These are phyloP conservation scores for Debaryomyces nepalensis DNA, from an alignment of 1,139 yeast genomes.

Conservation along the genomic window DNA sequence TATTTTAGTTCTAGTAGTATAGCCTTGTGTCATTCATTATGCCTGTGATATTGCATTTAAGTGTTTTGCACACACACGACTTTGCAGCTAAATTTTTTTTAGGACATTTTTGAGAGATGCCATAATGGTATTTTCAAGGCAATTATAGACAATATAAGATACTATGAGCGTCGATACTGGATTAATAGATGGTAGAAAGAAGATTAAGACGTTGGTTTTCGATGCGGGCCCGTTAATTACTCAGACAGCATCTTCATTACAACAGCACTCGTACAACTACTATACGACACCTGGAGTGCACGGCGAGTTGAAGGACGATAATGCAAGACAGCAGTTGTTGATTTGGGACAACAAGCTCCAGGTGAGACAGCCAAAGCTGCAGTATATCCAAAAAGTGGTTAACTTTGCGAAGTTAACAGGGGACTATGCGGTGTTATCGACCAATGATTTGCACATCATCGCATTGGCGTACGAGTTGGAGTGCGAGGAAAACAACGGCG, in stretches of 20 bases:
- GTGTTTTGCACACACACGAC: constrained; percentile 4
- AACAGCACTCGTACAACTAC: constrained; percentile 67
- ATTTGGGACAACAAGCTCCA: constrained; percentile 73
- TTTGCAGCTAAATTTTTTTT: constrained; percentile 5
- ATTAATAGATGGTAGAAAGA: constrained; percentile 4
- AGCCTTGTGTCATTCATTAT: neutral
- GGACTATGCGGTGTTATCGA: constrained; percentile 83
- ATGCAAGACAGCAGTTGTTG: constrained; percentile 74
- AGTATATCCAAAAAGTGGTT: constrained; percentile 64
- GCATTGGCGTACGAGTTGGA: constrained; percentile 92
- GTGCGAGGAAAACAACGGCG: constrained; percentile 68
- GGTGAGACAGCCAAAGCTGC: constrained; percentile 76
- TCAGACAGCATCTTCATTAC: constrained; percentile 76
- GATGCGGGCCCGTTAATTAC: constrained; percentile 96
- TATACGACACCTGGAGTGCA: constrained; percentile 93
- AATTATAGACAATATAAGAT: constrained; percentile 2
- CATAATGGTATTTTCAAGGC: neutral
- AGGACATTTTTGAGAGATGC: constrained; percentile 5
- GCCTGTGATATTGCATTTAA: constrained; percentile 4
- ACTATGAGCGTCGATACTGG: neutral
- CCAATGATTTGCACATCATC: constrained; percentile 88
- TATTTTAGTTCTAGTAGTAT: neutral
- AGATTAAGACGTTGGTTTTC: constrained; percentile 65
- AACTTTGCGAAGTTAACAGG: constrained; percentile 88
- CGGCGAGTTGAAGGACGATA: constrained; percentile 84